phyloP scores from a whole-genome alignment of 2,329 filamentous ascomycete genomes.

The Hymenotorrendiella dingleyae region DNA sequence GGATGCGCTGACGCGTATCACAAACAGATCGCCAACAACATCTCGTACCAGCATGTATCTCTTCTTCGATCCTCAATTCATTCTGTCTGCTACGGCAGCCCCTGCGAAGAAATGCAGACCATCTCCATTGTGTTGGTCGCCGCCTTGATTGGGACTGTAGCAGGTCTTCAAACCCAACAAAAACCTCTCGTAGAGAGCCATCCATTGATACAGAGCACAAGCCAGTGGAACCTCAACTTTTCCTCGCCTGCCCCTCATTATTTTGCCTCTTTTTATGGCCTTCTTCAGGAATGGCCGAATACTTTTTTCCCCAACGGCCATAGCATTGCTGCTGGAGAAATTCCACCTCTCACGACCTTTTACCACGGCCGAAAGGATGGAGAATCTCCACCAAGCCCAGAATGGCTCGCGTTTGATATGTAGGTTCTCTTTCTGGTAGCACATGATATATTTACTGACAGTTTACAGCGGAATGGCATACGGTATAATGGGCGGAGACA shows the following conservation, averaged over 20 bases:
- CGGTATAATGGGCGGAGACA: slow-evolving; percentile 42
- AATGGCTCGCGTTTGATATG: slow-evolving; percentile 47
- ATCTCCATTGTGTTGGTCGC: no score
- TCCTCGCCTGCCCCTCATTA: slow-evolving; percentile 42
- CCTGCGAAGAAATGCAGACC: no score
- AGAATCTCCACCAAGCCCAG: slow-evolving; percentile 39
- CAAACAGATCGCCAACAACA: no score
- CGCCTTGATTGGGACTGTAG: no score
- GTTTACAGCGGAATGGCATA: slow-evolving; percentile 43
- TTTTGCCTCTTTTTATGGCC: slow-evolving; percentile 40
- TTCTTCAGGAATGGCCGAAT: slow-evolving; percentile 46
- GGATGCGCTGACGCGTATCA: no score
- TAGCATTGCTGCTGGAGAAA: slow-evolving; percentile 39
- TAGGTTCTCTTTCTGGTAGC: slow-evolving; percentile 24
- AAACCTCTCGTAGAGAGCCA: background rate
- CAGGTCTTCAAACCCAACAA: slow-evolving; percentile 1
- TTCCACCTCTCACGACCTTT: slow-evolving; percentile 41
- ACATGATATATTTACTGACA: no score
- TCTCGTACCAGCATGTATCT: no score
- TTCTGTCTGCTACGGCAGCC: no score
- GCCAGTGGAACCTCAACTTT: slow-evolving; percentile 37
- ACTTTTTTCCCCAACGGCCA: slow-evolving; percentile 47
- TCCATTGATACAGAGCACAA: background rate
- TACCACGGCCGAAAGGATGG: slow-evolving; percentile 43
- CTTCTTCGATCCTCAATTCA: no score